Base-by-base conservation (phyloP, 1,139 yeast species). In the Suhomyces coccinellae region DNA sequence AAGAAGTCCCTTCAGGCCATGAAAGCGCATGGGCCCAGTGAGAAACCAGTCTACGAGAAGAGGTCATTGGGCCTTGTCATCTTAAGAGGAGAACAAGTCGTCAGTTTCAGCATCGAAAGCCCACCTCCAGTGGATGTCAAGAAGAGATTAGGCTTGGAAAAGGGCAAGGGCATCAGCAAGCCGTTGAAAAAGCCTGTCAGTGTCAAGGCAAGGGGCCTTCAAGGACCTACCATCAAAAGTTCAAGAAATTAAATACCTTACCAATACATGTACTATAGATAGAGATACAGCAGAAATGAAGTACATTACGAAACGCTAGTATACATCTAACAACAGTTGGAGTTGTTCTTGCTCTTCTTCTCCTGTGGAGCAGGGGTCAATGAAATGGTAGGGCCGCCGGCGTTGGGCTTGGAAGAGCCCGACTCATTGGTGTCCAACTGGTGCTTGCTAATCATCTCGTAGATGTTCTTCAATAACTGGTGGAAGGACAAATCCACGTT, bases 401-500 rank as follows among this genome's bases (percentile, higher is more conserved):
- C 47, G 39, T 44, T 73, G 43, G 85, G 83, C 58, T 82, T 67
- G 65, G 58, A 73, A 14, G 59, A 69, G 53, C 74, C 72, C 42
- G 66, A 73, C 57, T 77, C 83, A 51, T 79, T 79, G 62, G 90
- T 71, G 62, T 93, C 97, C 56, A 91, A 82, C 66, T 85, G 90
- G 63, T 87, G 91, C 65, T 86, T 86, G 54, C 88, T 83, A 50
- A 87, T 87, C 89, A 87, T 87, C 60, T 91, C 96, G 70, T 91
- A 91, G 59, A 93, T 93, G 59, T 91, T 90, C 56, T 90, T 87
- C 58, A 90, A 80, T 55, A 95, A 80, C 65, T 90, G 96, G 65
- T 90, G 90, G 79, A 93, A 93, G 4, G 97, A 93, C 55, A 83
- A 78, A 65, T 93, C 99, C 48, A 93, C 99, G 66, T 95, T 95